A percentile compares a stretch with the other conserved stretches of the same genome.
Evolutionary conservation across 2,329 filamentous ascomycete genomes (phyloP).

Genomic region (Thermothelomyces thermophilus): DNA sequence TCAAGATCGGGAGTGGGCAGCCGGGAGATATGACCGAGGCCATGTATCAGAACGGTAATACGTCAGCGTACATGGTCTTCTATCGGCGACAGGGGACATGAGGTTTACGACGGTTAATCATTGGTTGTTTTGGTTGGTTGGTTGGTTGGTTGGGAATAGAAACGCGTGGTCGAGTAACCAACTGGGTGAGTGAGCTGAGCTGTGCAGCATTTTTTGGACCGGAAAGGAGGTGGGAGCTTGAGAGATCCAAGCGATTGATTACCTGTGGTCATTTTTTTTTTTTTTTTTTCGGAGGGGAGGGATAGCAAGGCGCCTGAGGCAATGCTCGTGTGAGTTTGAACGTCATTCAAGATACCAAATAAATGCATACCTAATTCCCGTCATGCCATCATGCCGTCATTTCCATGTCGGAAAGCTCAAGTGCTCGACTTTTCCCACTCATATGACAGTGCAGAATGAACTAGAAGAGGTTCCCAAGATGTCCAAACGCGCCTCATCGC

Average conservation of each 20-base stretch:
- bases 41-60: constrained; percentile 35
- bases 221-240: no score
- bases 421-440: no score
- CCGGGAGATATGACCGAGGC: constrained; percentile 32
- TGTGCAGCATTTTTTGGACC: not conserved
- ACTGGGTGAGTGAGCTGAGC: no score
- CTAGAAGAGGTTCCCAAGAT: not conserved
- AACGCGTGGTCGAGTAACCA: no score
- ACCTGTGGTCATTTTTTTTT: no score
- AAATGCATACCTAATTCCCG: not conserved
- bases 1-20: constrained; percentile 36
- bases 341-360: constrained; percentile 2
- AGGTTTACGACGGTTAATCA: no score
- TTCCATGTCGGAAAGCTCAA: not conserved
- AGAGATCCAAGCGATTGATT: no score
- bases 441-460: not conserved
- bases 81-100: constrained; percentile 28
- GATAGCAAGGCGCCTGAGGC: not conserved
- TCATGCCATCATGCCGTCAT: not conserved
- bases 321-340: not conserved
- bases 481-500: not conserved
- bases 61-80: constrained; percentile 44
- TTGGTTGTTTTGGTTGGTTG: not conserved
- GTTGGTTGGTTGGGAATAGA: not conserved
- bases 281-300: not conserved